phyloP scores from a whole-genome alignment of 2,329 filamentous ascomycete species.

The Fusarium ambrosium region DNA sequence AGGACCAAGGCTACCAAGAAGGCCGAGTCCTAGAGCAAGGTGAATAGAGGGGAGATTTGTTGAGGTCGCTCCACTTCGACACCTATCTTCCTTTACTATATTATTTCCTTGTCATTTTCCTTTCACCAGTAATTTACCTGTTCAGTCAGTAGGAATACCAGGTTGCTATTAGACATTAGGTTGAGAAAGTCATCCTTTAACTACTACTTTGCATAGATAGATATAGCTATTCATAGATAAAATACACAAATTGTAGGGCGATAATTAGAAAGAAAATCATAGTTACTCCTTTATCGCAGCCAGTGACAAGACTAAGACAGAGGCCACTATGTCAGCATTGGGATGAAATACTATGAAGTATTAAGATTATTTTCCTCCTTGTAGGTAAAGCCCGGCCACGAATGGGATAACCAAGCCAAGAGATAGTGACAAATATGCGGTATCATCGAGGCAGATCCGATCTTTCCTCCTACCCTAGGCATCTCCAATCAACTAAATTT shows the following conservation, averaged over 20 bases:
- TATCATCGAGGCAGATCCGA: neutral
- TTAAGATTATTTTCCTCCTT: neutral
- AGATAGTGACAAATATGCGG: neutral
- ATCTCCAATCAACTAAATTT: neutral
- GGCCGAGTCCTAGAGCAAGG: neutral
- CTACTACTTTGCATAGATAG: neutral
- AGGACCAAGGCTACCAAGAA: slow-evolving; percentile 56
- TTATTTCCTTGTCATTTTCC: neutral
- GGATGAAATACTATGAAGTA: too few relatives aligned
- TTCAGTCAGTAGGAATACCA: neutral
- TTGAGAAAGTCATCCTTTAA: neutral
- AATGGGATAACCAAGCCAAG: neutral
- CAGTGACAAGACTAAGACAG: too few relatives aligned
- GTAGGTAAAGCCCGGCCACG: neutral
- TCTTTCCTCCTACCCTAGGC: neutral
- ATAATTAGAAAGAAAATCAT: neutral
- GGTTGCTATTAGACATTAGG: neutral
- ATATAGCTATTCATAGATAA: neutral
- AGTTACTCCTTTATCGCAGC: too few relatives aligned
- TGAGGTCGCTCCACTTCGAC: neutral
- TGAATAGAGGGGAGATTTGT: neutral
- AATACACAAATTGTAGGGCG: neutral
- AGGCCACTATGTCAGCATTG: too few relatives aligned
- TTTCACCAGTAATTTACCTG: neutral
- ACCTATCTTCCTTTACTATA: neutral